Evolutionary conservation across 2,329 filamentous ascomycete genomes (phyloP).

Genomic region (Pseudogymnoascus sp.): DNA sequence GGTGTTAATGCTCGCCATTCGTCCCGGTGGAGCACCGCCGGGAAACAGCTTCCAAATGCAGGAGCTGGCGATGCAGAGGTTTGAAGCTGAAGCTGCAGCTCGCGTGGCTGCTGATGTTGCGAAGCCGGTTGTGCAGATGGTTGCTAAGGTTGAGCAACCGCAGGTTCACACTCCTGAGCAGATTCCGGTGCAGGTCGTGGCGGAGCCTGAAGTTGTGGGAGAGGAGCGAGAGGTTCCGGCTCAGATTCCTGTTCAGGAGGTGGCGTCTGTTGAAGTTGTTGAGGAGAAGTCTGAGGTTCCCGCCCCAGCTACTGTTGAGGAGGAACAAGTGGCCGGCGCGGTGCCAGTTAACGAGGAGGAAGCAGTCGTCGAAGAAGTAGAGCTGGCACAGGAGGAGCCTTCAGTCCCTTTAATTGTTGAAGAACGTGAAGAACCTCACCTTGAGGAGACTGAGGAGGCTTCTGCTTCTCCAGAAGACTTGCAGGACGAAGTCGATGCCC

Average conservation of each 20-base stretch:
- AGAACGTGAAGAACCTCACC: not conserved
- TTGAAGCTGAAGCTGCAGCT: not conserved
- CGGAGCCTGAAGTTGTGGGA: not conserved
- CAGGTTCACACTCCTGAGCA: not conserved
- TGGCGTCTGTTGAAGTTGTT: not conserved
- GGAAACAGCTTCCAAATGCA: slow-evolving; percentile 5
- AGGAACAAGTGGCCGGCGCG: not conserved
- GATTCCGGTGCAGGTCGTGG: not conserved
- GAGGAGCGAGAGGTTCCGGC: not conserved
- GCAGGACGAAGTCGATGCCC: not conserved
- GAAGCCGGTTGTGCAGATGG: not conserved
- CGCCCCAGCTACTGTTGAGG: not conserved
- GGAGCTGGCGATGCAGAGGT: not conserved
- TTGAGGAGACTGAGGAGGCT: not conserved
- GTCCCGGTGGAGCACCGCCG: slow-evolving; percentile 14
- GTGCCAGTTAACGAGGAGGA: not conserved
- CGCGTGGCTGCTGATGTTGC: not conserved
- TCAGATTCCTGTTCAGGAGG: not conserved
- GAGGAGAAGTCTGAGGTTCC: not conserved
- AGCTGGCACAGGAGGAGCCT: not conserved
- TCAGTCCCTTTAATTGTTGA: not conserved
- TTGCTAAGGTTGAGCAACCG: not conserved
- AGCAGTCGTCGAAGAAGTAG: not conserved
- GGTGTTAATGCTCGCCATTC: slow-evolving; percentile 43
- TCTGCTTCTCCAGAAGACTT: not conserved